Base-by-base conservation (phyloP, 2,329 filamentous ascomycete species). In the Xylariaceae sp. region DNA sequence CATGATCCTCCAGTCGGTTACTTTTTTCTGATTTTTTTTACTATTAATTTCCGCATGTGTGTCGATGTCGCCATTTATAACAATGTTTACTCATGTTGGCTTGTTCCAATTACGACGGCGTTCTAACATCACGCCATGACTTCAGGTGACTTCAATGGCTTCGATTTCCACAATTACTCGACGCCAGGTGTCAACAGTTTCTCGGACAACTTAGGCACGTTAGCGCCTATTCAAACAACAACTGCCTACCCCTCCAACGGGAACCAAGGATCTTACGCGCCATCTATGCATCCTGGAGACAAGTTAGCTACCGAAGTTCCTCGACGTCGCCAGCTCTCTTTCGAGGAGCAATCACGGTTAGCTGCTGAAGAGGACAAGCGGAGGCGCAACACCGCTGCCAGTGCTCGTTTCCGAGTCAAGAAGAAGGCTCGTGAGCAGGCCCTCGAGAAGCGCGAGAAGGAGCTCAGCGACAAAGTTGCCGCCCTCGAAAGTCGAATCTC, bases 371-470 rank as follows among this genome's bases (percentile, higher is more conserved):
- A 96, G 75, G 91, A 96, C 73, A 95, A 95, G 78, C 88, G 91
- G 53, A 86, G 90, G 60, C 86, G 91, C 64, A 96, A 96, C 77
- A 95, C 92, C 1, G 91, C 91, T 37, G 91, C 91, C 57, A 92
- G 88, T 66, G 91, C 91, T 15, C 88, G 91, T 53, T 96, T 96
- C 82, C 88, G 91, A 61, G 86, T 94, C 72, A 96, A 96, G 85
- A 96, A 96, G 87, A 96, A 96, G 84, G 90, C 94, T 77, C 88
- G 91, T 54, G 91, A 96, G 78, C 89, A 92, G 74, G 88, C 89
- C 7, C 84, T 95, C 55, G 90, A 93, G 74, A 86, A 85, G 70
- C 88, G 85, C 2, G 87, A 90, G 68, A 91, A 92, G 74, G 91
- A 95, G 67, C 89, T 93, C 76, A 84, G 84, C 34, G 89, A 94